Evolutionary conservation across 306 rosid genomes (phyloP), one percentile per base, ranked within the genome.

Genomic region (Sophora flavescens): DNA sequence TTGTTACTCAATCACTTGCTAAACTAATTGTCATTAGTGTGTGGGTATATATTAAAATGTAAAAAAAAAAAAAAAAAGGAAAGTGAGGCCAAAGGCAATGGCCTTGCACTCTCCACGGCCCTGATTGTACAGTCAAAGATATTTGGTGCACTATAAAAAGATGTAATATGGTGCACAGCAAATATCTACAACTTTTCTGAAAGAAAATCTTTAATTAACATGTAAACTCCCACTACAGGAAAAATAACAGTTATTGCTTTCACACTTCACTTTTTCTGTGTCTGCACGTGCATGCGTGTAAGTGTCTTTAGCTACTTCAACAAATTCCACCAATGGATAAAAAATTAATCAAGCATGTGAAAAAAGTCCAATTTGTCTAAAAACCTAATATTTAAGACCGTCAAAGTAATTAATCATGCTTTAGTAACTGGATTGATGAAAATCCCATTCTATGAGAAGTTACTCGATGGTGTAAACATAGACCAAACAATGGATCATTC

Each of bases 361-460:
- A 33, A 18, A 33, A 61, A 33, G 11, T 32, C 44, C 67, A 61
- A 32, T 61, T 61, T 61, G 45, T 61, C 36, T 57, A 22, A 56
- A 51, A 22, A 57, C 3, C 12, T 22, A 26, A 39, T 35, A 9
- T 15, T 8, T 16, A 16, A 63, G 4, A 38, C 18, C 51, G 8
- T 54, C 16, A 42, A 42, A 42, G 28, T 38, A 63, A 63, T 63
- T 16, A 16, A 8, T 38, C 30, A 38, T 63, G 50, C 38, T 39
- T 30, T 28, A 63, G n/a, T 15, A 47, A 38, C 45, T 63, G 11
- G 12, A 63, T 16, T 63, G 69, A 63, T 39, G 15, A 38, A 16
- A 39, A 63, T 17, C 51, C 7, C 50, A 63, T 63, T 63, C 69
- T 9, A 36, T 33, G 33, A 38, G 51, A 15, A 63, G 32, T 63